Percentiles rank a stretch among this genome's conserved stretches.
Evolutionary conservation across 352 stramenopile species (phyloP).

Genomic region (Phytopythium oedochilum): DNA sequence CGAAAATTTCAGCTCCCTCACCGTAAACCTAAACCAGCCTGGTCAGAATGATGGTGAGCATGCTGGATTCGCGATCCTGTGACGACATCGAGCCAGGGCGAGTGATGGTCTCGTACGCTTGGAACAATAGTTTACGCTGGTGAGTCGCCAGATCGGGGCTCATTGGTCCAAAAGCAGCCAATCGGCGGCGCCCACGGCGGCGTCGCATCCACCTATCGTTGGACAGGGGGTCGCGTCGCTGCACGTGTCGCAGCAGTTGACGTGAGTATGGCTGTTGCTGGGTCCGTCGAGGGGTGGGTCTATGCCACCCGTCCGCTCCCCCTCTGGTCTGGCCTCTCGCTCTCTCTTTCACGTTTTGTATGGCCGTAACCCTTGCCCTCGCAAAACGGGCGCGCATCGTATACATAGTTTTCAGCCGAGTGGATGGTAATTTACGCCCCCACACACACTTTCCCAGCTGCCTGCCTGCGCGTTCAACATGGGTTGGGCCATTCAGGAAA

Average conservation of each 20-base stretch:
- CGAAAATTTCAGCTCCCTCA: neutral
- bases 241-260: constrained; percentile 2
- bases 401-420: too few relatives aligned
- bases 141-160: neutral
- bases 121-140: constrained; percentile 1
- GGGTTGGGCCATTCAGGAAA: constrained; percentile 61
- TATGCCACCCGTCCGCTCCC: neutral
- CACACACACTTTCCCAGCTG: constrained; percentile 14
- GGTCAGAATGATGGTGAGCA: neutral
- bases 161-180: constrained; percentile 1
- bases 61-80: neutral
- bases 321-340: constrained; percentile 5
- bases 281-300: neutral
- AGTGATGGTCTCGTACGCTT: neutral
- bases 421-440: neutral
- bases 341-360: neutral
- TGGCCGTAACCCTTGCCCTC: too few relatives aligned
- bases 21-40: neutral
- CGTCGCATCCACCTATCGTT: constrained; percentile 2
- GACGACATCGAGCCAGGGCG: neutral
- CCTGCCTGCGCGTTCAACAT: constrained; percentile 22
- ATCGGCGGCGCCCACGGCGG: constrained; percentile 3
- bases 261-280: neutral
- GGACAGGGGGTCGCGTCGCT: neutral
- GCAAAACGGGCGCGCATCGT: constrained; percentile 1